A percentile compares a stretch with the other conserved stretches of the same genome.
phyloP scores from a whole-genome alignment of 176 grass and related monocot genomes.

The Oryza glumipatula region DNA sequence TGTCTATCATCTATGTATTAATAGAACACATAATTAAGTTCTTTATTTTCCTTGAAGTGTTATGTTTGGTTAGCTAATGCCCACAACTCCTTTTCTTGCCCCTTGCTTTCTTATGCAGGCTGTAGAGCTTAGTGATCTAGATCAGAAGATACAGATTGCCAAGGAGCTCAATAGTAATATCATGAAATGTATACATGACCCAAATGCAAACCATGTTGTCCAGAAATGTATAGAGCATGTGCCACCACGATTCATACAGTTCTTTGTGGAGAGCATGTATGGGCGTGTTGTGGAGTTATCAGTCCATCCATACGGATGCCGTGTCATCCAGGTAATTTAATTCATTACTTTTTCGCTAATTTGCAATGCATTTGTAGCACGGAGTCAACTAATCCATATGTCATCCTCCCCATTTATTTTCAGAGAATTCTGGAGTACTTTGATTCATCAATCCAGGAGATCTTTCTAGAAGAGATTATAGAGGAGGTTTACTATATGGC shows the following conservation, averaged over 20 bases:
- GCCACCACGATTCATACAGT: conserved; percentile 2
- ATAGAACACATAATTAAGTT: background rate
- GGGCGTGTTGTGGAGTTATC: background rate
- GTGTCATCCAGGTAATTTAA: conserved; percentile 3
- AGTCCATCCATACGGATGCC: conserved; percentile 10
- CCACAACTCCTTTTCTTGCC: background rate
- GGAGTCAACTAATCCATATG: background rate
- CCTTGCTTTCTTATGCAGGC: background rate
- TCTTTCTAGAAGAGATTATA: conserved; percentile 14
- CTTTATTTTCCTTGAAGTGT: background rate
- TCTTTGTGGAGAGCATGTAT: conserved; percentile 5
- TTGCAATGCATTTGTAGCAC: background rate
- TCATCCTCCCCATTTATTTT: background rate
- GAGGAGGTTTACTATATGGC: background rate
- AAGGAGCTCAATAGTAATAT: background rate
- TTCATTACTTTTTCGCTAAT: background rate
- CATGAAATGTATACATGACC: conserved; percentile 1
- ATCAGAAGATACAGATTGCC: conserved; percentile 4
- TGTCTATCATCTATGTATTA: background rate
- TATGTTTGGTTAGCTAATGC: background rate
- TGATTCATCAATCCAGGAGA: background rate
- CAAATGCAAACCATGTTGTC: conserved; percentile 29
- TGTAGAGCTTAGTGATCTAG: conserved; percentile 8
- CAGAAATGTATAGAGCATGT: conserved; percentile 25
- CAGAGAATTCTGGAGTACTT: conserved; percentile 18